Percentiles rank a stretch among this genome's conserved stretches.
phyloP scores from a whole-genome alignment of 2,329 filamentous ascomycete species.

The Arthrobotrys pseudoclavata region DNA sequence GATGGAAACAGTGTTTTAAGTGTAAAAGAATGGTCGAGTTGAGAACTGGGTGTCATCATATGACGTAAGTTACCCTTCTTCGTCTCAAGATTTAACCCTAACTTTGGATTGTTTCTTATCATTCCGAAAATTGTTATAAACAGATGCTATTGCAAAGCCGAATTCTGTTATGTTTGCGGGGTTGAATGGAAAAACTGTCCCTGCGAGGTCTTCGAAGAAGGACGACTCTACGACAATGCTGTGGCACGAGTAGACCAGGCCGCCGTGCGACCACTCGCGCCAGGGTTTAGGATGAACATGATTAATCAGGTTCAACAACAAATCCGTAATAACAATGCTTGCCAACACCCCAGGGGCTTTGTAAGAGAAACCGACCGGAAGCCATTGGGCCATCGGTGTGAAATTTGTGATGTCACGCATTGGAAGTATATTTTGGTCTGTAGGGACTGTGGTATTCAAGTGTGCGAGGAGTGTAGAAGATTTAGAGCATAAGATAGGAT shows the following conservation, averaged over 20 bases:
- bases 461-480: conserved; percentile 48
- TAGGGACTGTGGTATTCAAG: conserved; percentile 29
- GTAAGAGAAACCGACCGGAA: conserved; percentile 15
- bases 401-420: conserved; percentile 23
- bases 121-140: no score
- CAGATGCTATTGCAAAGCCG: conserved; percentile 43
- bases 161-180: conserved; percentile 50
- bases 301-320: conserved; percentile 23
- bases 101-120: no score
- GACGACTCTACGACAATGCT: conserved; percentile 21
- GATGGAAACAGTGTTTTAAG: conserved; percentile 40
- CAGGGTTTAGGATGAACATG: conserved; percentile 8
- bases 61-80: conserved; percentile 37
- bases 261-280: conserved; percentile 2
- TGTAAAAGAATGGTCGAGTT: conserved; percentile 50
- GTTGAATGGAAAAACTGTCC: conserved; percentile 35
- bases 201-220: conserved; percentile 29
- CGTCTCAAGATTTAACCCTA: no score
- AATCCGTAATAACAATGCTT: conserved; percentile 33
- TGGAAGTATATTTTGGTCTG: conserved; percentile 49
- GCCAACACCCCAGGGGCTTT: conserved; percentile 30
- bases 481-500: conserved; percentile 7
- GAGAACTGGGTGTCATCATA: conserved; percentile 41
- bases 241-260: conserved; percentile 34
- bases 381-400: conserved; percentile 26